These are phyloP conservation scores for Claviceps quebecensis DNA, from an alignment of 2,329 filamentous ascomycete genomes.

Conservation along the genomic window DNA sequence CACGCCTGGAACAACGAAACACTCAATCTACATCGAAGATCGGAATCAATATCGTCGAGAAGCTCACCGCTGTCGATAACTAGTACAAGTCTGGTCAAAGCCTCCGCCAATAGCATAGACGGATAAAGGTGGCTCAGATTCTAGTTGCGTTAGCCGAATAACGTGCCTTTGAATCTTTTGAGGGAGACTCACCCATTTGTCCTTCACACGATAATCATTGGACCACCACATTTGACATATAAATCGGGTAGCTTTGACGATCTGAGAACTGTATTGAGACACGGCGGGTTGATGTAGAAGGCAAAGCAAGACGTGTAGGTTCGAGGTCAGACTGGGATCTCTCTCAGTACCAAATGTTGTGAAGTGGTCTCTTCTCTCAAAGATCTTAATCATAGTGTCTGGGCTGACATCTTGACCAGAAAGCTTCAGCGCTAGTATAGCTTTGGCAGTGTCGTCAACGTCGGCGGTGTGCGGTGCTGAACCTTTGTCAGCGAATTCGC, in stretches of 20 bases:
- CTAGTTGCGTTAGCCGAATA: neutral
- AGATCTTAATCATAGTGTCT: neutral
- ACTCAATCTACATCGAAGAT: neutral
- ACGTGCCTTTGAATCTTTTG: neutral
- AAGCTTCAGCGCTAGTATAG: constrained; percentile 3
- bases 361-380: constrained; percentile 3
- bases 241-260: constrained; percentile 6
- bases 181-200: constrained; percentile 9
- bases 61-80: constrained; percentile 2
- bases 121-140: constrained; percentile 7
- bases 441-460: constrained; percentile 9
- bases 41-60: constrained; percentile 1
- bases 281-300: constrained; percentile 3
- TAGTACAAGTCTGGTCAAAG: constrained; percentile 1
- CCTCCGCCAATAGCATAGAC: constrained; percentile 6
- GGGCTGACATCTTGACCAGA: constrained; percentile 1
- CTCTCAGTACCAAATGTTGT: constrained; percentile 6
- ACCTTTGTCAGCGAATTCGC: neutral
- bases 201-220: constrained; percentile 4
- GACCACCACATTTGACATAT: constrained; percentile 7
- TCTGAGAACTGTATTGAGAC: constrained; percentile 4
- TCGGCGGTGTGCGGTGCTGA: constrained; percentile 2
- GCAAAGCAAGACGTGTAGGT: constrained; percentile 8
- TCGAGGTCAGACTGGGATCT: constrained; percentile 6
- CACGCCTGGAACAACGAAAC: constrained; percentile 6